Conservation (phyloP, 148 eudicot genomes). For the Diospyros kaki region DNA sequence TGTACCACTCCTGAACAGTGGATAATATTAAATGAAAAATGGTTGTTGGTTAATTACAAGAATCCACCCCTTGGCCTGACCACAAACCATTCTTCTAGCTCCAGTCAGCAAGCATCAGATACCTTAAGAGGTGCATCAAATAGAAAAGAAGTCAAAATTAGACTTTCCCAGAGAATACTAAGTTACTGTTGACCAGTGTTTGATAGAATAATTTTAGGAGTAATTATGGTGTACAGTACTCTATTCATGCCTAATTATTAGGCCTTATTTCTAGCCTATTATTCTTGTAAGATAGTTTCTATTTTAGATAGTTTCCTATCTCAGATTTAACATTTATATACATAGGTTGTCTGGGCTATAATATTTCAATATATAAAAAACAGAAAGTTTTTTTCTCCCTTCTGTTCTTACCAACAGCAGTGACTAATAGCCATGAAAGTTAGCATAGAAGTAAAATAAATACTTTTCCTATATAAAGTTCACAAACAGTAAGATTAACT, state of each 20-base stretch:
- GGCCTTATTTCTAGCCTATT: no score
- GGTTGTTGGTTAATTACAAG: neutral
- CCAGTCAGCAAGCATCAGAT: neutral
- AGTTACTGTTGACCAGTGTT: no score
- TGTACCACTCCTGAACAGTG: neutral
- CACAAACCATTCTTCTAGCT: neutral
- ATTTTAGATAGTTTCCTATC: no score
- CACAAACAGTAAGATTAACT: neutral
- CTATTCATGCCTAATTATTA: no score
- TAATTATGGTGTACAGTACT: no score
- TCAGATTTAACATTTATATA: no score
- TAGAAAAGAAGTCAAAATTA: neutral
- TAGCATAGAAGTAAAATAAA: neutral
- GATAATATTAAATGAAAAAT: neutral
- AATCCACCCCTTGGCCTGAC: neutral
- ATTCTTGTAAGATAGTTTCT: no score
- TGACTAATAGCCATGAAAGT: conserved; percentile 4
- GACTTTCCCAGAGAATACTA: neutral
- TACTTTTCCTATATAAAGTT: neutral
- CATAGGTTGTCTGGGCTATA: no score
- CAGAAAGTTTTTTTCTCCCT: no score
- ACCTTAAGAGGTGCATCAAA: neutral
- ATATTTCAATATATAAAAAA: no score
- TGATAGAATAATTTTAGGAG: no score
- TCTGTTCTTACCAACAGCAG: neutral